Conservation (phyloP, 2,329 filamentous ascomycete species). For the Epichloe amarillans region DNA sequence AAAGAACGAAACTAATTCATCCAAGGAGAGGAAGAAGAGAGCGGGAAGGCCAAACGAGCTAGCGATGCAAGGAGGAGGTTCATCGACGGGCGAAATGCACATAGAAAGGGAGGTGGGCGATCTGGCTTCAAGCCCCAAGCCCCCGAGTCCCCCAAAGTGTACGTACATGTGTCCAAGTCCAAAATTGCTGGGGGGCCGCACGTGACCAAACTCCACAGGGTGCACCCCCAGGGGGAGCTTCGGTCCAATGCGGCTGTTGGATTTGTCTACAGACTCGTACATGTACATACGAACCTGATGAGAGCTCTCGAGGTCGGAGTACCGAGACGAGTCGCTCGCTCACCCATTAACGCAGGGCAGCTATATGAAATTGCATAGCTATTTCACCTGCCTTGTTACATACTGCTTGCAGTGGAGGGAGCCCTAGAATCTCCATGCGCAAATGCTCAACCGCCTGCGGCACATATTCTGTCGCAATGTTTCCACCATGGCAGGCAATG, state of each 20-base stretch:
- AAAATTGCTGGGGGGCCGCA: constrained; percentile 23
- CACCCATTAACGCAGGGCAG: too few species aligned
- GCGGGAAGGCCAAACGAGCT: constrained; percentile 22
- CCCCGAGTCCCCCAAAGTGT: constrained; percentile 17
- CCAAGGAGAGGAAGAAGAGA: constrained; percentile 22
- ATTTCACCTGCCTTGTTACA: too few species aligned
- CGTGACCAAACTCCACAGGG: constrained; percentile 15
- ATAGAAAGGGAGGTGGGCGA: constrained; percentile 26
- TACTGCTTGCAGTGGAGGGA: neutral
- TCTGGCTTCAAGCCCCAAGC: constrained; percentile 26
- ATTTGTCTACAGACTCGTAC: too few species aligned
- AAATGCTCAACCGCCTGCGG: constrained; percentile 16
- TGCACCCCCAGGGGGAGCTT: neutral
- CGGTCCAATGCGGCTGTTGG: too few species aligned
- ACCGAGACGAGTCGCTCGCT: too few species aligned
- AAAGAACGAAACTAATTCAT: constrained; percentile 27
- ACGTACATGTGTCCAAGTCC: constrained; percentile 31
- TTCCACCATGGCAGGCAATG: constrained; percentile 25
- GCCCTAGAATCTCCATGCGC: constrained; percentile 5
- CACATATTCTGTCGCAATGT: constrained; percentile 20
- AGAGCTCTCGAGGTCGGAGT: too few species aligned
- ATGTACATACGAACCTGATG: too few species aligned
- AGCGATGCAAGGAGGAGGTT: constrained; percentile 16
- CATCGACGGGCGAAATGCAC: constrained; percentile 14
- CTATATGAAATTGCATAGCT: too few species aligned